A percentile compares a stretch with the other conserved stretches of the same genome.
Evolutionary conservation across 2,329 filamentous ascomycete species (phyloP).

Genomic region (Diaporthe nobilis): DNA sequence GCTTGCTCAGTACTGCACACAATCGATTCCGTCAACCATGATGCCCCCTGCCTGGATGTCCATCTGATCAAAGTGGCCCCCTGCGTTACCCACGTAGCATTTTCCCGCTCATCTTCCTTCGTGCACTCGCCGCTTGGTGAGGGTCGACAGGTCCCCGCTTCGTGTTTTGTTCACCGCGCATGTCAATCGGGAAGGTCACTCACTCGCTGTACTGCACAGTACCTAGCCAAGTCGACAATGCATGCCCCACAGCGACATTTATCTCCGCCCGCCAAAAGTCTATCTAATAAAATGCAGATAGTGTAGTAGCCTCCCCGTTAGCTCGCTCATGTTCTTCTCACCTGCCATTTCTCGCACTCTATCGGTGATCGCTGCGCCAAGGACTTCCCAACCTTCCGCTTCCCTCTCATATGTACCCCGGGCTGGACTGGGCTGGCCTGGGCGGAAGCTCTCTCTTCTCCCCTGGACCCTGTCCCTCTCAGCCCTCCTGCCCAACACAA

Average conservation of each 20-base stretch:
- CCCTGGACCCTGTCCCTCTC: conserved; percentile 5
- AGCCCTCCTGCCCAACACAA: conserved; percentile 4
- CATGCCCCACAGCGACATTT: conserved; percentile 23
- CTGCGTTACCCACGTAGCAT: conserved; percentile 4
- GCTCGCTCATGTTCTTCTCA: conserved; percentile 14
- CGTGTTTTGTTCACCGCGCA: conserved; percentile 14
- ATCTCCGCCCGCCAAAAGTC: conserved; percentile 10
- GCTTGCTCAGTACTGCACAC: background rate
- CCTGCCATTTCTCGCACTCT: conserved; percentile 23
- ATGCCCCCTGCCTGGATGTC: background rate
- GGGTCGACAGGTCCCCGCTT: conserved; percentile 19
- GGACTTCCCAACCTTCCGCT: conserved; percentile 20
- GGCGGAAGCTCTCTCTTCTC: background rate
- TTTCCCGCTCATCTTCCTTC: background rate
- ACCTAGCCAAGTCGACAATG: conserved; percentile 7
- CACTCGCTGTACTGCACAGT: background rate
- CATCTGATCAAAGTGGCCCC: background rate
- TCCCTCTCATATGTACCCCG: background rate
- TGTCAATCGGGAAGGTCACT: conserved; percentile 31
- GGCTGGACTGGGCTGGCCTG: background rate
- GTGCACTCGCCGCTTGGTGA: background rate
- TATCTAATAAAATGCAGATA: conserved; percentile 6
- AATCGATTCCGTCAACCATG: conserved; percentile 7
- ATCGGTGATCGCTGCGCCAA: conserved; percentile 1
- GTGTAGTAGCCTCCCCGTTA: conserved; percentile 10